phyloP scores from a whole-genome alignment of 176 grass and related monocot species.

The Eleusine indica region DNA sequence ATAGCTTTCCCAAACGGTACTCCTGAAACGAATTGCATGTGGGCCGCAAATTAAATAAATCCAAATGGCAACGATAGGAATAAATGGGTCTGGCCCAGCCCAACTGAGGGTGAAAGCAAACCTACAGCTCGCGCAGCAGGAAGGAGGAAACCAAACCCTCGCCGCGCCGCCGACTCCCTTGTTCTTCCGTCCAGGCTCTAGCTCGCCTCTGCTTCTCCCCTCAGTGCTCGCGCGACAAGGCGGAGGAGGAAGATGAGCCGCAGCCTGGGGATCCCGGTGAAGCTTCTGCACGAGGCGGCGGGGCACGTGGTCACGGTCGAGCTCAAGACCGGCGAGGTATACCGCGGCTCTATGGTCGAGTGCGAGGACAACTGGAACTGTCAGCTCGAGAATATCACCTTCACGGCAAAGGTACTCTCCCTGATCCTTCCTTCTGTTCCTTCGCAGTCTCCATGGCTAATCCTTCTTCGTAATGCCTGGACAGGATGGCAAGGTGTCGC shows the following conservation, averaged over 20 bases:
- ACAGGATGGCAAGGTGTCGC: constrained; percentile 70
- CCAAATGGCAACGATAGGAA: too few relatives aligned
- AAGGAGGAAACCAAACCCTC: not conserved
- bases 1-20: too few relatives aligned
- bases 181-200: not conserved
- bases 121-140: too few relatives aligned
- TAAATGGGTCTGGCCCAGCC: not conserved
- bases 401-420: constrained; percentile 48
- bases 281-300: constrained; percentile 91
- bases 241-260: constrained; percentile 68
- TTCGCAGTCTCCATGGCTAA: not conserved
- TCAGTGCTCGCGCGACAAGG: not conserved
- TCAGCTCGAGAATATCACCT: constrained; percentile 53
- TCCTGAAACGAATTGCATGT: too few relatives aligned
- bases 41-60: too few relatives aligned
- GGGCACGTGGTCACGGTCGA: constrained; percentile 95
- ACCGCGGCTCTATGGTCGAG: constrained; percentile 66
- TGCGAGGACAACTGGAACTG: constrained; percentile 74
- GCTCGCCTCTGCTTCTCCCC: not conserved
- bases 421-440: not conserved
- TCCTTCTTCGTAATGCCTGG: not conserved
- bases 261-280: constrained; percentile 87
- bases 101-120: not conserved
- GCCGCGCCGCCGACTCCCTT: not conserved
- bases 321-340: constrained; percentile 74